Percentiles rank a stretch among this genome's conserved stretches.
These are phyloP conservation scores for Mortierella claussenii DNA, from an alignment of 192 early-diverging fungal species.

Conservation along the genomic window DNA sequence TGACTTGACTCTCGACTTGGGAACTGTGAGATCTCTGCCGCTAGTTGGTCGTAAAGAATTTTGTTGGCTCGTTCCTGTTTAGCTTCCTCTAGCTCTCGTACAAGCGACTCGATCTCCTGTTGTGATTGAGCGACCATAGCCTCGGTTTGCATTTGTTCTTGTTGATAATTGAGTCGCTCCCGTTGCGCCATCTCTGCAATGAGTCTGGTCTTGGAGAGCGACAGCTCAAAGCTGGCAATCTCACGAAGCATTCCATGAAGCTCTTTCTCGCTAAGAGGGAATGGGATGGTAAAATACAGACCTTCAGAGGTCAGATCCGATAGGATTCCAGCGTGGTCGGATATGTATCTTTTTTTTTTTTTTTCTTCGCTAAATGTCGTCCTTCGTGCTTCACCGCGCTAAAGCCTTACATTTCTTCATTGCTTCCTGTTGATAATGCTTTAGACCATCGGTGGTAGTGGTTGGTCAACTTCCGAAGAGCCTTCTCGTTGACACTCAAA, in stretches of 20 bases:
- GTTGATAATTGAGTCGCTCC: conserved; percentile 24
- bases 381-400: too few species aligned
- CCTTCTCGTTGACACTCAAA: too few species aligned
- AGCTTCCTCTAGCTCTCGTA: conserved; percentile 19
- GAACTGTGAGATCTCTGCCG: conserved; percentile 16
- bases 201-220: conserved; percentile 28
- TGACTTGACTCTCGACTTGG: conserved; percentile 39
- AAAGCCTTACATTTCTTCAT: too few species aligned
- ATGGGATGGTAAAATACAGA: too few species aligned
- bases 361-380: too few species aligned
- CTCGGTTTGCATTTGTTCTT: conserved; percentile 31
- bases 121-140: conserved; percentile 14
- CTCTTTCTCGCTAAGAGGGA: conserved; percentile 17
- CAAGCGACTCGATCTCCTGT: conserved; percentile 27
- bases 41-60: conserved; percentile 34
- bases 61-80: conserved; percentile 44
- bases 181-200: conserved; percentile 41
- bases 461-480: too few species aligned
- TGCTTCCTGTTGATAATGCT: too few species aligned
- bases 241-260: conserved; percentile 21
- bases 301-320: too few species aligned
- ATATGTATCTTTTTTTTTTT: too few species aligned
- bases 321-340: too few species aligned
- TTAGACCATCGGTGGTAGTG: too few species aligned
- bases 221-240: conserved; percentile 28